Evolutionary conservation across 352 stramenopile species (phyloP).

Genomic region (Phytophthora kernoviae): DNA sequence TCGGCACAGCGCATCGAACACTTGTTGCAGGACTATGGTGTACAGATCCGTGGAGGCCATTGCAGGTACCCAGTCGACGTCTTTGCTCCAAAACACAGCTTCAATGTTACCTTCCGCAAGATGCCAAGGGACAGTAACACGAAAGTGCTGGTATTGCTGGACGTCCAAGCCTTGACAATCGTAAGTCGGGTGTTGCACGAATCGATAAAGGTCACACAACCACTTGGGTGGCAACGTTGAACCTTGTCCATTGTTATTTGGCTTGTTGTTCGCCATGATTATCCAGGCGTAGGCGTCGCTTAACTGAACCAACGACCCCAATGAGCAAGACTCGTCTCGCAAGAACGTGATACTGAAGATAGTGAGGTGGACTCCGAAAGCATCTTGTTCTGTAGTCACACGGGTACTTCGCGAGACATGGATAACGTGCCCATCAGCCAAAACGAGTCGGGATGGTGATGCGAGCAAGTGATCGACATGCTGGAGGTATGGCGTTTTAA

Average conservation of each 20-base stretch:
- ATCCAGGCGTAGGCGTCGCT: constrained; percentile 48
- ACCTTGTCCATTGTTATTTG: neutral
- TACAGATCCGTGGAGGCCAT: constrained; percentile 39
- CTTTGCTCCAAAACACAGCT: constrained; percentile 58
- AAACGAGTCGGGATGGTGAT: constrained; percentile 28
- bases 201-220: constrained; percentile 58
- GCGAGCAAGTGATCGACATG: constrained; percentile 26
- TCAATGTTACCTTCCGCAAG: constrained; percentile 50
- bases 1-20: constrained; percentile 51
- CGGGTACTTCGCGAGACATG: constrained; percentile 29
- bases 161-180: constrained; percentile 35
- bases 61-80: constrained; percentile 50
- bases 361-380: neutral
- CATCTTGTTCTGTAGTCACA: neutral
- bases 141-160: constrained; percentile 40
- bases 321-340: constrained; percentile 44
- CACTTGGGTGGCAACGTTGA: constrained; percentile 37
- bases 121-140: constrained; percentile 33
- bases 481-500: constrained; percentile 36
- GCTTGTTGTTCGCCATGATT: constrained; percentile 20
- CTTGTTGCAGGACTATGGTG: constrained; percentile 35
- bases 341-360: constrained; percentile 39
- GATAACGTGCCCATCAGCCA: constrained; percentile 42
- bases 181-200: constrained; percentile 51
- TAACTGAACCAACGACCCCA: constrained; percentile 32